Percentiles rank a stretch among this genome's conserved stretches.
phyloP scores from a whole-genome alignment of 176 grass and related monocot genomes.

The Hyparrhenia diplandra region DNA sequence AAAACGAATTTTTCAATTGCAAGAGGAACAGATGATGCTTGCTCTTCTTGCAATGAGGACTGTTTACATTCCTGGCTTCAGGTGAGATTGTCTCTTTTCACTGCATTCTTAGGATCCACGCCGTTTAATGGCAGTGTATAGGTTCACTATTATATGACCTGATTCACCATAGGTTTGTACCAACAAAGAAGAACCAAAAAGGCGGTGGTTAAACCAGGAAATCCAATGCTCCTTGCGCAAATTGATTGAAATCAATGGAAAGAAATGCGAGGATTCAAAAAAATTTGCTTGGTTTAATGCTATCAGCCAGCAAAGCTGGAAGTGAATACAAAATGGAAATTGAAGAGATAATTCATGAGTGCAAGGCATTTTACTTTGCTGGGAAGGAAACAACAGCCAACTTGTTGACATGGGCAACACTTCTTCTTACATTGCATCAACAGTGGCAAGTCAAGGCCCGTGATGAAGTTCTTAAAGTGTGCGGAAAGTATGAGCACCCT shows the following conservation, averaged over 20 bases:
- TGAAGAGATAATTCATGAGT: slow-evolving; percentile 88
- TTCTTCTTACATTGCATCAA: slow-evolving; percentile 69
- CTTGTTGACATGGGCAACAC: slow-evolving; percentile 70
- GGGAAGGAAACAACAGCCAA: slow-evolving; percentile 87
- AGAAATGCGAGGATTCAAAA: slow-evolving; percentile 60
- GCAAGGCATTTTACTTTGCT: slow-evolving; percentile 85
- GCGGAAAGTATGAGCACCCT: slow-evolving; percentile 38
- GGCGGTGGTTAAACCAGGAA: slow-evolving; percentile 55
- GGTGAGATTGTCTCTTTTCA: slow-evolving; percentile 27
- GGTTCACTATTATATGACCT: not conserved
- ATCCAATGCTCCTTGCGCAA: slow-evolving; percentile 50
- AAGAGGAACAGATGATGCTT: slow-evolving; percentile 57
- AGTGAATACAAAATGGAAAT: slow-evolving; percentile 56
- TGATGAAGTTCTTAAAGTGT: slow-evolving; percentile 57
- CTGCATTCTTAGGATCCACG: not conserved
- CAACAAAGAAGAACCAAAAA: slow-evolving; percentile 77
- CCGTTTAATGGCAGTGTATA: not conserved
- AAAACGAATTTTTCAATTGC: slow-evolving; percentile 63
- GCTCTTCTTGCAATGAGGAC: slow-evolving; percentile 61
- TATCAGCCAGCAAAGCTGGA: slow-evolving; percentile 57
- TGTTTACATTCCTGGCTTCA: slow-evolving; percentile 81
- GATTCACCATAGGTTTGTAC: slow-evolving; percentile 54
- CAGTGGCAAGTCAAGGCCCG: slow-evolving; percentile 81
- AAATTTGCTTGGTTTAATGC: slow-evolving; percentile 80
- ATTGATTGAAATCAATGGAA: slow-evolving; percentile 60